Percentiles rank a stretch among this genome's conserved stretches.
These are phyloP conservation scores for Aureobasidium sp. DNA, from an alignment of 2,329 filamentous ascomycete species.

Conservation along the genomic window DNA sequence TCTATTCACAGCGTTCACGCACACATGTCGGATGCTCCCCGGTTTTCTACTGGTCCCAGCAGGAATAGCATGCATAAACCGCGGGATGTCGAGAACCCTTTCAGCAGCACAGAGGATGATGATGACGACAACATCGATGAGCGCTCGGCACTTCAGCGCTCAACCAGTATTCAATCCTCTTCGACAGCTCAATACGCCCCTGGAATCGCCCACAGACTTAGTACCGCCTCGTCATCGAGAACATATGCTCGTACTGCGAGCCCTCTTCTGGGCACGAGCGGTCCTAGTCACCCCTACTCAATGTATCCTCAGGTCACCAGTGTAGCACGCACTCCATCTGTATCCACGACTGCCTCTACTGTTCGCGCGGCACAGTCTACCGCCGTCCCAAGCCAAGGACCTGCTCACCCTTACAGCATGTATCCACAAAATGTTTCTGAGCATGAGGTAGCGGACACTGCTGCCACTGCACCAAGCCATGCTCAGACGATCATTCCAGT, in stretches of 20 bases:
- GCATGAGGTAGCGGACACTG: constrained; percentile 40
- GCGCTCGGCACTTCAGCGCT: constrained; percentile 15
- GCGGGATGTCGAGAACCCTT: constrained; percentile 22
- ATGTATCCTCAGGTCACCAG: constrained; percentile 69
- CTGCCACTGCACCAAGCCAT: constrained; percentile 23
- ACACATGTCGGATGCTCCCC: constrained; percentile 16
- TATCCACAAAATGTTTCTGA: constrained; percentile 68
- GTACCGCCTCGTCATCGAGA: constrained; percentile 30
- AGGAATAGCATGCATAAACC: constrained; percentile 27
- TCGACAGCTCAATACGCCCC: constrained; percentile 24
- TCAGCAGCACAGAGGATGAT: constrained; percentile 27
- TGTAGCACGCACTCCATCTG: constrained; percentile 49
- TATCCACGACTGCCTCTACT: constrained; percentile 60
- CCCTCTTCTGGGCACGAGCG: constrained; percentile 60
- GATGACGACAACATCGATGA: constrained; percentile 17
- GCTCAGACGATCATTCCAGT: constrained; percentile 50
- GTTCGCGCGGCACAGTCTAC: constrained; percentile 49
- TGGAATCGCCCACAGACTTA: constrained; percentile 19
- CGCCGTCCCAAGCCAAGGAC: constrained; percentile 51
- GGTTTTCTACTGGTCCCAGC: neutral
- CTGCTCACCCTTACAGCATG: constrained; percentile 77
- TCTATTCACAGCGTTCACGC: constrained; percentile 24
- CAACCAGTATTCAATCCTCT: constrained; percentile 25
- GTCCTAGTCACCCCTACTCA: constrained; percentile 74
- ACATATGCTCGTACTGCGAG: constrained; percentile 42